Evolutionary conservation across 2,329 filamentous ascomycete species (phyloP), one percentile per base, ranked within the genome.

Genomic region (Apiospora marii): DNA sequence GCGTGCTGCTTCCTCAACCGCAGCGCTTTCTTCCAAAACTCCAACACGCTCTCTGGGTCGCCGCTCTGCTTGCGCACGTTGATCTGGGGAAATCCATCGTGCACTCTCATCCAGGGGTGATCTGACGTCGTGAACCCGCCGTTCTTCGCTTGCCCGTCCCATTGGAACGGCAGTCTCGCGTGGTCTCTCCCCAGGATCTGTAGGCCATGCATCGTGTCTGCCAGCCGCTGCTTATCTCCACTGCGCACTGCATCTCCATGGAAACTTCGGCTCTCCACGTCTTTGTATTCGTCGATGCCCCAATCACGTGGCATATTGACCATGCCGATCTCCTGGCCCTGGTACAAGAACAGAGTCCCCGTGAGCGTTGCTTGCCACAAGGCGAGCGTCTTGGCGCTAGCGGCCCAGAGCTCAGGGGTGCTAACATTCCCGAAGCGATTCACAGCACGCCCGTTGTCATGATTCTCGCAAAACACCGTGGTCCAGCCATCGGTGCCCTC

Each of bases 21-120:
- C 46, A 93, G 79, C 46, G 84, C 84, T 41, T 81, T 80, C 78
- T 87, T 89, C 84, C 91, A 93, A 79, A 91, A 93, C 34, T 84
- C 85, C 7, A 91, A 80, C 0, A 92, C 87, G 0, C 87, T 88
- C 1, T 84, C 78, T 0, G 77, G 77, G n/a, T 89, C 85, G 0
- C 76, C 74, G 1, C 77, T 74, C 76, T 91, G 88, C 2, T 78
- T 79, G 0, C 83, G 84, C 1, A 87, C 90, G 72, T 93, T 94
- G 77, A 91, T 84, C 1, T 82, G 77, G 2, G 76, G 76, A 76
- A 89, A 91, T 43, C 87, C 84, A 27, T 92, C 88, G 75, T 93
- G 90, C 1, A 91, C 87, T 1, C 88, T 85, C 89, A 93, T 93
- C 92, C 92, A 94, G 0, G 92, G 90, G 74, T 85, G 85, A 0